These are phyloP conservation scores for Oehlia diaphana DNA, from an alignment of 192 early-diverging fungal genomes.

Conservation along the genomic window DNA sequence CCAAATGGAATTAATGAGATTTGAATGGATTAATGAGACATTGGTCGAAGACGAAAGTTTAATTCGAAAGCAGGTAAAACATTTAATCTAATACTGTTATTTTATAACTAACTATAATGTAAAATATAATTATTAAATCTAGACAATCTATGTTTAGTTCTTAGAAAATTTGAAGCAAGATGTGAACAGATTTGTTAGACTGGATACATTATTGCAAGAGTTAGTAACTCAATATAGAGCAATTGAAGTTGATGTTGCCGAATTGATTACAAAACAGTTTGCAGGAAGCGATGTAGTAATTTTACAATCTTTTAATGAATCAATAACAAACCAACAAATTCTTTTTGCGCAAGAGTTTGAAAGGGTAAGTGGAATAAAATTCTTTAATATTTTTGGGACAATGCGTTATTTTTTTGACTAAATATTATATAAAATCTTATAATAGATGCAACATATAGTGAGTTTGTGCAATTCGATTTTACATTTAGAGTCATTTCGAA, in stretches of 20 bases:
- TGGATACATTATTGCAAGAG: conserved; percentile 7
- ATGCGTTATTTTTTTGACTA: not conserved
- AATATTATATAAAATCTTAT: not conserved
- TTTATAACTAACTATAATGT: not conserved
- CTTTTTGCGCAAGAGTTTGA: conserved; percentile 30
- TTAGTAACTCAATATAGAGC: not conserved
- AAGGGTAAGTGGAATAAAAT: not conserved
- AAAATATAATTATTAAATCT: not conserved
- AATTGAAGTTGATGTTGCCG: conserved; percentile 1
- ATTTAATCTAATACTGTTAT: not conserved
- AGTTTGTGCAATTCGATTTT: conserved; percentile 20
- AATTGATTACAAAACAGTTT: not conserved
- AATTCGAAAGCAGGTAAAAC: conserved; percentile 12
- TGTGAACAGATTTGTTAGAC: conserved; percentile 15
- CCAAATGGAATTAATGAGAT: conserved; percentile 16
- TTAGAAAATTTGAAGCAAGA: conserved; percentile 13
- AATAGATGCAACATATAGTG: conserved; percentile 20
- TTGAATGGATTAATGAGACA: conserved; percentile 27
- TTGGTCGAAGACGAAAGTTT: not conserved
- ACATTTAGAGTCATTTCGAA: conserved; percentile 27
- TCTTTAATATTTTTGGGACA: not conserved
- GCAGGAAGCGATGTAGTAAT: not conserved
- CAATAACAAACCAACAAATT: conserved; percentile 5
- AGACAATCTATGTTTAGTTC: not conserved
- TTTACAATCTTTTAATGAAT: conserved; percentile 20